Evolutionary conservation across 148 eudicot species (phyloP).

Genomic region (Heliosperma pusillum): DNA sequence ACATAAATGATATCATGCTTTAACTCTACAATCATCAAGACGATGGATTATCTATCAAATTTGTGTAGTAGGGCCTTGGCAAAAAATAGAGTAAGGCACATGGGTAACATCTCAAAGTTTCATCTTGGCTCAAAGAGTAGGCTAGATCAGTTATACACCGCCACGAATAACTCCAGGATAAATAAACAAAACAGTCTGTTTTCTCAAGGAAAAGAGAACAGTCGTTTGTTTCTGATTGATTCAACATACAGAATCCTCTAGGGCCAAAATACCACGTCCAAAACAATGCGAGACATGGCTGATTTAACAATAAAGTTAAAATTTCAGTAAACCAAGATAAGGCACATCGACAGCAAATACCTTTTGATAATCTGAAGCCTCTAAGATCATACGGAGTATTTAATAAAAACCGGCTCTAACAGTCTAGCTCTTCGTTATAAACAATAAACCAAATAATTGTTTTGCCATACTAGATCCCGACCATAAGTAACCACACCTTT

Average conservation of each 20-base stretch:
- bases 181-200: background rate
- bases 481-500: background rate
- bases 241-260: background rate
- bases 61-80: background rate
- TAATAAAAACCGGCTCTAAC: background rate
- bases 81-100: background rate
- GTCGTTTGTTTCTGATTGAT: background rate
- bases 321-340: background rate
- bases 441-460: background rate
- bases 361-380: background rate
- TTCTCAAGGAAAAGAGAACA: background rate
- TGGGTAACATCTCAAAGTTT: background rate
- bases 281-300: background rate
- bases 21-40: background rate
- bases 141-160: background rate
- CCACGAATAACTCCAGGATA: background rate
- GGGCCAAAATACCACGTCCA: background rate
- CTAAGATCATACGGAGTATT: background rate
- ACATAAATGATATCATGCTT: background rate
- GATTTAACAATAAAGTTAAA: background rate
- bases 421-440: background rate
- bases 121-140: background rate
- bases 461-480: background rate
- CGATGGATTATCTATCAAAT: constrained; percentile 3
- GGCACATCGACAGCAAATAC: background rate